Evolutionary conservation across 2,329 filamentous ascomycete genomes (phyloP).

Genomic region (Epichloe festucae): DNA sequence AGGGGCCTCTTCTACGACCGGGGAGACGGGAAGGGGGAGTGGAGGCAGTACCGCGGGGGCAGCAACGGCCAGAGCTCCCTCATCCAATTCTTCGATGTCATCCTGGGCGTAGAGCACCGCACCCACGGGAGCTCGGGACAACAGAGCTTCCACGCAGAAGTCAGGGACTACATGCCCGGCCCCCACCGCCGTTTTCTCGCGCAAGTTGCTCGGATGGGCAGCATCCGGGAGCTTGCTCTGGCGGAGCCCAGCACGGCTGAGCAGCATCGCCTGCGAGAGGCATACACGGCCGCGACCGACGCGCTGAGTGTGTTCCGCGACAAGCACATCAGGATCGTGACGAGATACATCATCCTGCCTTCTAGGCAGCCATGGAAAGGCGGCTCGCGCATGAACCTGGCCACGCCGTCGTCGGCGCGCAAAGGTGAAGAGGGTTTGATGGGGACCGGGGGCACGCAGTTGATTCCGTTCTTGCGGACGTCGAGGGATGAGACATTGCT

Average conservation of each 20-base stretch:
- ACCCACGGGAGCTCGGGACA: conserved; percentile 24
- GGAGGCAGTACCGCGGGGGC: conserved; percentile 72
- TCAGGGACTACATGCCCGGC: conserved; percentile 83
- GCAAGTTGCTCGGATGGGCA: conserved; percentile 55
- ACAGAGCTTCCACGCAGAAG: conserved; percentile 45
- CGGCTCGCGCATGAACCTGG: conserved; percentile 25
- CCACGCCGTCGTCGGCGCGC: conserved; percentile 26
- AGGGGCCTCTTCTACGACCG: conserved; percentile 76
- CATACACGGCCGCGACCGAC: conserved; percentile 60
- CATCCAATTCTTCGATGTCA: conserved; percentile 85
- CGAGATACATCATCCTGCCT: conserved; percentile 78
- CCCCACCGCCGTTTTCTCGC: conserved; percentile 68
- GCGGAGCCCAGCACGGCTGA: conserved; percentile 36
- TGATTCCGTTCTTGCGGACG: conserved; percentile 85
- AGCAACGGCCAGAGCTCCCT: conserved; percentile 89
- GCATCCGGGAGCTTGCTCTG: conserved; percentile 58
- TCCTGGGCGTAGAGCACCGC: conserved; percentile 68
- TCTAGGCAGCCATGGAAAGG: conserved; percentile 33
- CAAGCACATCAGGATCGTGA: conserved; percentile 81
- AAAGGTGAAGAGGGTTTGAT: conserved; percentile 40
- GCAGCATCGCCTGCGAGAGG: conserved; percentile 28
- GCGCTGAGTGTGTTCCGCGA: conserved; percentile 67
- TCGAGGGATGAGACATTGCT: conserved; percentile 69
- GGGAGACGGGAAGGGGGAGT: conserved; percentile 50
- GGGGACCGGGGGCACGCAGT: conserved; percentile 80